Evolutionary conservation across 768 basidiomycete genomes (phyloP), one percentile per base, ranked within the genome.

Genomic region (Porphyrellus cyaneotinctus): DNA sequence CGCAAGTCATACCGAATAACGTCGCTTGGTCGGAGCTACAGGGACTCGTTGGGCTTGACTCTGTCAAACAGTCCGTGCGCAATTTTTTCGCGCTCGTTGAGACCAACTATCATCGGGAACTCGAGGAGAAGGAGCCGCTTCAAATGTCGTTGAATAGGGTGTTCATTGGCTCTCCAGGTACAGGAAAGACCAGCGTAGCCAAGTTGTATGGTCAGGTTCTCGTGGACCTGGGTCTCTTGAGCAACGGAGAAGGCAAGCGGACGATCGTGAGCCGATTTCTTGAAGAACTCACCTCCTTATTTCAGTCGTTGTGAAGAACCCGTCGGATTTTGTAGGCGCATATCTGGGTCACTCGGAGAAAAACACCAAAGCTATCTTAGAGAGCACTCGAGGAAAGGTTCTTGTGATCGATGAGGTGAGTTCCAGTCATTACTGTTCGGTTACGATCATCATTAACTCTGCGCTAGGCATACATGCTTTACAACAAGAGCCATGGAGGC

Each of bases 131-230:
- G 58, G 72, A 78, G 28, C 82, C 81, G 0, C 47, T 83, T 17
- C 70, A 75, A 41, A 62, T 81, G 37, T 79, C 83, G 10, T 72
- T 87, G 53, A 86, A 87, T 54, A 78, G 81, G 15, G 79, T 83
- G 0, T 86, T 87, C 66, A 59, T 84, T 26, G 86, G 86, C 1
- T 78, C 79, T 12, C 85, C 85, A 7, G 85, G 85, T 3, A 86
- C 85, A 0, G 85, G 85, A 0, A 88, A 87, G 63, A 88, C 85
- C 1, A 82, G 82, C 0, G 85, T 88, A 0, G 85, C 82, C 0
- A 80, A 79, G 58, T 61, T 85, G 5, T 88, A 87, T 56, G 86
- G 86, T 1, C 75, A 77, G 51, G 80, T 86, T 42, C 64, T 88
- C 13, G 77, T 72, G 0, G 83, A 85, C 44, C 62, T 88, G 1